A percentile compares a stretch with the other conserved stretches of the same genome.
phyloP scores from a whole-genome alignment of 2,329 filamentous ascomycete genomes.

The Dactylonectria macrodidyma region DNA sequence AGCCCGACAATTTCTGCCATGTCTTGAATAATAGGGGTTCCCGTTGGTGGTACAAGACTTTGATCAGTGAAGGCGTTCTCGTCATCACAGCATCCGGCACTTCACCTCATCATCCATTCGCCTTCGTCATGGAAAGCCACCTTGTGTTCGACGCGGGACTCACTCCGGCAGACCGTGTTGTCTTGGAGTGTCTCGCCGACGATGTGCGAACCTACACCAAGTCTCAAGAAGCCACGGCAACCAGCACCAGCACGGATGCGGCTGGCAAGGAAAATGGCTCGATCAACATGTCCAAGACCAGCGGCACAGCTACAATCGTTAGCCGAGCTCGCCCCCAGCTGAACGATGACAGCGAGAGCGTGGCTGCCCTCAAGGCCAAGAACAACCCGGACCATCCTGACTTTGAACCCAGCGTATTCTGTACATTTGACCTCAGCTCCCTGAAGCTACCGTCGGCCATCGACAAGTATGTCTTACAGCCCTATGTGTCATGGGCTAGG shows the following conservation, averaged over 20 bases:
- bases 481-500: constrained; percentile 71
- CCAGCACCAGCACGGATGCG: constrained; percentile 23
- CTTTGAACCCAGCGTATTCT: constrained; percentile 65
- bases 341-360: constrained; percentile 10
- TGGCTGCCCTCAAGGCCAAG: constrained; percentile 53
- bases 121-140: constrained; percentile 40
- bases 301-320: constrained; percentile 25
- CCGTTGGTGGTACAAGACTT: constrained; percentile 12
- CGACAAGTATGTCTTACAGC: constrained; percentile 67
- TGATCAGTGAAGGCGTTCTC: neutral
- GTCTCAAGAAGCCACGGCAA: constrained; percentile 5
- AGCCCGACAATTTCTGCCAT: constrained; percentile 29
- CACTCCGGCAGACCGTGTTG: constrained; percentile 58
- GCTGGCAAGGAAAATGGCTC: constrained; percentile 21
- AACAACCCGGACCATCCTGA: constrained; percentile 57
- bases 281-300: constrained; percentile 1
- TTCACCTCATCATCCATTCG: neutral
- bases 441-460: constrained; percentile 56
- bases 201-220: constrained; percentile 51
- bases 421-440: constrained; percentile 57
- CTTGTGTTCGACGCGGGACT: constrained; percentile 58
- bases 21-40: constrained; percentile 25
- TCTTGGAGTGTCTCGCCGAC: constrained; percentile 57
- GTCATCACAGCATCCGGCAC: neutral
- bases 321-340: constrained; percentile 8